Conservation (phyloP, 768 basidiomycete species). For the Sarcomyxa edulis region DNA sequence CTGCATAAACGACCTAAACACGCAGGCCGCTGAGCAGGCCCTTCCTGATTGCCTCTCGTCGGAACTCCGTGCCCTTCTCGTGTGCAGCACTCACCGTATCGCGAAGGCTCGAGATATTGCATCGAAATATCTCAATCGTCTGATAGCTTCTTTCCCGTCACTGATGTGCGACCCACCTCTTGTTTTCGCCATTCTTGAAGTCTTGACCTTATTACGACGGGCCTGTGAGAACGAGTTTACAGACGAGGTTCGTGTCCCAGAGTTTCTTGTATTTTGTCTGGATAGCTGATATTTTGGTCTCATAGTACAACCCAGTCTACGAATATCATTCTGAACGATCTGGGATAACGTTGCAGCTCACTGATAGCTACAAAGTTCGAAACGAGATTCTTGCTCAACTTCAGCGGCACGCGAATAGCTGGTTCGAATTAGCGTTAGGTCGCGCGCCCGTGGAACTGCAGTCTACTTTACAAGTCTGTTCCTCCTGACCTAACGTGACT, state of each 20-base stretch:
- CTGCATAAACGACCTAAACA: conserved; percentile 66
- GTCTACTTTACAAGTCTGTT: conserved; percentile 78
- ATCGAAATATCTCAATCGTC: conserved; percentile 73
- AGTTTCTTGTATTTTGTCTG: not conserved
- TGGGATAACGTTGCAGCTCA: conserved; percentile 70
- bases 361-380: conserved; percentile 81
- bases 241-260: conserved; percentile 64
- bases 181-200: conserved; percentile 86
- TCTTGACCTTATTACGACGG: conserved; percentile 80
- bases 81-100: conserved; percentile 78
- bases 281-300: not conserved
- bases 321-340: conserved; percentile 78
- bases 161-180: conserved; percentile 88
- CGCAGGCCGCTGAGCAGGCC: conserved; percentile 74
- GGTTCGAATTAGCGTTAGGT: conserved; percentile 84
- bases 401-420: conserved; percentile 66
- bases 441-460: conserved; percentile 91
- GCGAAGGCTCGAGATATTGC: conserved; percentile 79
- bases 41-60: conserved; percentile 61
- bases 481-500: conserved; percentile 1
- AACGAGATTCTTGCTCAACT: conserved; percentile 79
- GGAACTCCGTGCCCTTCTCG: conserved; percentile 72
- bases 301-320: conserved; percentile 83
- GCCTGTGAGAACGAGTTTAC: conserved; percentile 88
- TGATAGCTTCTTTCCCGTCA: conserved; percentile 90